Conservation (phyloP, 768 basidiomycete species). For the Goffeauzyma gilvescens region DNA sequence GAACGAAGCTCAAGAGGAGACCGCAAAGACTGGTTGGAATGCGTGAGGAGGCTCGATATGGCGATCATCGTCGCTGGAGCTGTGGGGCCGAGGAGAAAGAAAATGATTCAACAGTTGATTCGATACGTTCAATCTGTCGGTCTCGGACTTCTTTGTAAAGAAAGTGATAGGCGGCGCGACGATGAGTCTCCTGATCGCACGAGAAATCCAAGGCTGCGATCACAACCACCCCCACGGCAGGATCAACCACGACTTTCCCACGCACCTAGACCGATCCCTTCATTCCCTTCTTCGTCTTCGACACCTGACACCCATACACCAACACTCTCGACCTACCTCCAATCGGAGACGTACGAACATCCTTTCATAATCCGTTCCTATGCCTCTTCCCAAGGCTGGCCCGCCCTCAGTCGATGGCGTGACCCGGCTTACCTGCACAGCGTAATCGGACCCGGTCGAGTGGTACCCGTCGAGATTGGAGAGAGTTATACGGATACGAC, state of each 20-base stretch:
- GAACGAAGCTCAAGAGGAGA: slow-evolving; percentile 22
- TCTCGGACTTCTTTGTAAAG: neutral
- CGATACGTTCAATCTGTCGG: neutral
- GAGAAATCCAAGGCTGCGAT: too few relatives aligned
- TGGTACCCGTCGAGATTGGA: slow-evolving; percentile 82
- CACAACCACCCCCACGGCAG: too few relatives aligned
- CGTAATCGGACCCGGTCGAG: slow-evolving; percentile 56
- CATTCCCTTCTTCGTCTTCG: too few relatives aligned
- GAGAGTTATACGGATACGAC: slow-evolving; percentile 55
- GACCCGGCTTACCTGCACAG: slow-evolving; percentile 49
- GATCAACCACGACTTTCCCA: slow-evolving; percentile 1
- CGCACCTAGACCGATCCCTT: slow-evolving; percentile 33
- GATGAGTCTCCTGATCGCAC: too few relatives aligned
- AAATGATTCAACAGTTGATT: slow-evolving; percentile 39
- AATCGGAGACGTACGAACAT: slow-evolving; percentile 31
- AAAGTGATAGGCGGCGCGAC: too few relatives aligned
- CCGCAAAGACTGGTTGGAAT: slow-evolving; percentile 28
- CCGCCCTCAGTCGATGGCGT: slow-evolving; percentile 59
- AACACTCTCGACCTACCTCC: slow-evolving; percentile 44
- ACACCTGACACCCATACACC: slow-evolving; percentile 40
- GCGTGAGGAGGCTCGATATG: slow-evolving; percentile 49
- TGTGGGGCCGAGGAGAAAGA: slow-evolving; percentile 43
- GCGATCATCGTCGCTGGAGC: slow-evolving; percentile 71
- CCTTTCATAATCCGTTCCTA: slow-evolving; percentile 62
- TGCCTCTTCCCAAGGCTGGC: slow-evolving; percentile 44